Base-by-base conservation (phyloP, 768 basidiomycete species). In the Artomyces pyxidatus region DNA sequence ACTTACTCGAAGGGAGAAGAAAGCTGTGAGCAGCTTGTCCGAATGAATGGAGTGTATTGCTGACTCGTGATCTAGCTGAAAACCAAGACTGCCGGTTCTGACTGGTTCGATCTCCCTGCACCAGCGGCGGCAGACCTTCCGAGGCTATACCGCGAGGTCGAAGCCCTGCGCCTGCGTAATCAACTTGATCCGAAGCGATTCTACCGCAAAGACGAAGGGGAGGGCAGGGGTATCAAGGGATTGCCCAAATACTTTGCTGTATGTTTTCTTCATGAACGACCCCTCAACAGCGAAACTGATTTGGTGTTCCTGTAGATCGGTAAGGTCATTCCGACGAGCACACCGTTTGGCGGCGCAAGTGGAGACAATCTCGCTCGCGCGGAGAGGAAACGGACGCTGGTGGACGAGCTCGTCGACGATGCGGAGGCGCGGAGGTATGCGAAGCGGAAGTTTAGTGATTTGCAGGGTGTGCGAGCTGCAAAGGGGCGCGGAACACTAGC, bases 111-210 rank as follows among this genome's bases (percentile, higher is more conserved):
- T 63, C 74, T 94, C 47, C 88, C 91, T 17, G 83, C 86, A 16
- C 90, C 91, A 19, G 65, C 78, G 12, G 85, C 87, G 57, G 80
- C 85, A 11, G 88, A 92, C 52, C 70, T 89, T 14, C 87, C 89
- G 29, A 75, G 80, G 30, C 65, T 93, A 35, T 68, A 91, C 58
- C 84, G 86, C 45, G 91, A 96, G 68, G 84, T 91, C 10, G 88
- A 94, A 62, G 85, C 93, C 0, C 70, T 94, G 48, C 83, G 90
- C 26, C 69, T 96, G 41, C 79, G 85, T 43, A 91, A 91, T 61
- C 85, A 90, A 49, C 75, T 96, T 17, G 93, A 96, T 59, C 91
- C 91, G 16, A 96, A 95, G 63, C 77, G 88, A 19, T 94, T 94
- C 68, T 89, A 93, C 67, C 72, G 81, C 53, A 92, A 88, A 63